These are phyloP conservation scores for Vicia faba DNA, from an alignment of 306 rosid genomes.

Conservation along the genomic window DNA sequence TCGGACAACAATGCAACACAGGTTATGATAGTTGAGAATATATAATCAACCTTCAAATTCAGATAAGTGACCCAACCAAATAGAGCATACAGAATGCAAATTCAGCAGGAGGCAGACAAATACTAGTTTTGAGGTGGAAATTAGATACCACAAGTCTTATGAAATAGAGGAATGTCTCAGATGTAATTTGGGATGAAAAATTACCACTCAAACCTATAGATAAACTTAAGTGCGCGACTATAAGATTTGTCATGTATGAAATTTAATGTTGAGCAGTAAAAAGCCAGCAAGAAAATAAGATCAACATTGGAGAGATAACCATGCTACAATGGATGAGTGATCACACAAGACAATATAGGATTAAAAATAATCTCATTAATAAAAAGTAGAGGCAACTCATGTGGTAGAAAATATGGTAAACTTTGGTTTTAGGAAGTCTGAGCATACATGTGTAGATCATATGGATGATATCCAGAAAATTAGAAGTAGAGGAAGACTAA, in stretches of 20 bases:
- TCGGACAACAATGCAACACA: not conserved
- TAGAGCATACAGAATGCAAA: not conserved
- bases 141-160: not conserved
- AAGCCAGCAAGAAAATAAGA: not conserved
- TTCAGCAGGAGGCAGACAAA: constrained; percentile 4
- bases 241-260: not conserved
- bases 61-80: not conserved
- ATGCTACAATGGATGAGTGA: not conserved
- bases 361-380: not conserved
- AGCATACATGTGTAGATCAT: too few relatives aligned
- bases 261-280: not conserved
- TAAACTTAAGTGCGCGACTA: not conserved
- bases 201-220: not conserved
- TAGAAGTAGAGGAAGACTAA: too few relatives aligned
- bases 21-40: not conserved
- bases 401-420: not conserved
- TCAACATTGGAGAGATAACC: not conserved
- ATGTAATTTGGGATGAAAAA: not conserved
- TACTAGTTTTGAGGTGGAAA: not conserved
- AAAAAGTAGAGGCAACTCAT: not conserved
- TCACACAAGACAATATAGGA: not conserved
- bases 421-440: too few relatives aligned
- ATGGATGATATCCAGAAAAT: too few relatives aligned
- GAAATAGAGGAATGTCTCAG: too few relatives aligned
- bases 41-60: not conserved